Evolutionary conservation across 2,329 filamentous ascomycete genomes (phyloP).

Genomic region (Fusarium sp.): DNA sequence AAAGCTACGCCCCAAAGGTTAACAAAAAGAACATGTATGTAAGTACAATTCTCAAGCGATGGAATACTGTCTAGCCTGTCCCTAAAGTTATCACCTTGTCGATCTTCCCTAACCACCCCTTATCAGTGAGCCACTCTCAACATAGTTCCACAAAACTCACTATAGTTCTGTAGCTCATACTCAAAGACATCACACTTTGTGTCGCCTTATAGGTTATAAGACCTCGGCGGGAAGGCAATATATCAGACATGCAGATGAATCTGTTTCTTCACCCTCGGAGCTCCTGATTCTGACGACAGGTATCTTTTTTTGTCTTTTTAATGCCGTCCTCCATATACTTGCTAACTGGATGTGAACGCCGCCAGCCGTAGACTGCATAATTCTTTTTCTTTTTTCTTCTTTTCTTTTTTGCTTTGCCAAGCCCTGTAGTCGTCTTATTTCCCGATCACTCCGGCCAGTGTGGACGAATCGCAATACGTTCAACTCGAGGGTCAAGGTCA

Average conservation of each 20-base stretch:
- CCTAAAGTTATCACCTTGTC: too few relatives aligned
- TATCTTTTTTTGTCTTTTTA: conserved; percentile 21
- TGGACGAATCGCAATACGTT: conserved; percentile 19
- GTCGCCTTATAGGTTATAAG: too few relatives aligned
- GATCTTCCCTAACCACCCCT: too few relatives aligned
- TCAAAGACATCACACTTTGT: too few relatives aligned
- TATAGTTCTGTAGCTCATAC: too few relatives aligned
- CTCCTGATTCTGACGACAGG: conserved; percentile 1
- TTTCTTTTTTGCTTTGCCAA: conserved; percentile 14
- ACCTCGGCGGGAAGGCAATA: not conserved
- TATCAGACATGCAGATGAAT: not conserved
- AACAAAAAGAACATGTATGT: too few relatives aligned
- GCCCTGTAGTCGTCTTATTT: conserved; percentile 12
- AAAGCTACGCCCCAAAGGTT: conserved; percentile 9
- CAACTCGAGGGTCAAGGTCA: conserved; percentile 20
- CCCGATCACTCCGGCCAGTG: conserved; percentile 9
- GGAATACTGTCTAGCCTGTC: too few relatives aligned
- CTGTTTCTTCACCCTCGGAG: too few relatives aligned
- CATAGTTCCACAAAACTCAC: too few relatives aligned
- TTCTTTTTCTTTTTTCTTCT: not conserved
- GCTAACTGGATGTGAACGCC: conserved; percentile 5
- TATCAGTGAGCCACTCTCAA: too few relatives aligned
- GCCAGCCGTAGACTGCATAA: not conserved
- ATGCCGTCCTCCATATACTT: not conserved
- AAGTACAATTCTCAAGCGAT: too few relatives aligned